Base-by-base conservation (phyloP, 2,329 filamentous ascomycete genomes). In the Diaporthe australafricana region DNA sequence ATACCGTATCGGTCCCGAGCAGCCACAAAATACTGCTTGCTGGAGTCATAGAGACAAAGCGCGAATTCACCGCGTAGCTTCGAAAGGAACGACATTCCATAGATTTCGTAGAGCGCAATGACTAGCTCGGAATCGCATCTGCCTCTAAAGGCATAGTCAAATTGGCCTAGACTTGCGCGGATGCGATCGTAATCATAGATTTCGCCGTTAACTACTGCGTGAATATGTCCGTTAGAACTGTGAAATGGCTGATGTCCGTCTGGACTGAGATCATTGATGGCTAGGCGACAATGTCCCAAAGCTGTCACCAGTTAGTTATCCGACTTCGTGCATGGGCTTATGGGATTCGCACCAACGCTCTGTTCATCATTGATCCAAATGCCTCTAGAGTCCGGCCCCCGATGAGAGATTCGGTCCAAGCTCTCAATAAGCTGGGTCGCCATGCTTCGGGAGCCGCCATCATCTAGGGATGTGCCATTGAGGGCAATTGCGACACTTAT, bases 141-240 rank as follows among this genome's bases (percentile, higher is more conserved):
- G 42, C 85, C 81, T 42, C 78, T 77, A 79, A 89, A 89, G 2
- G 75, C 60, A 77, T 87, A 87, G 12, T 77, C 75, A 62, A 80
- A 80, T 2, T 81, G 71, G n/a, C 75, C 70, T 25, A 85, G 77
- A 14, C 81, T 75, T 8, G 74, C 75, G 30, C 86, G 82, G 16
- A 87, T 81, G 14, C 78, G 75, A 62, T 88, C 85, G 71, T 85
- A 81, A 75, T 87, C 86, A 76, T 90, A 90, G n/a, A 90, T 81
- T 77, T 90, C 88, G 35, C 89, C 88, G 71, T 89, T 90, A 30
- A 90, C 86, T n/a, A 90, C 84, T 1, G 87, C 87, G 76, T 90
- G 87, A 22, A 90, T 80, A 1, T 74, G 73, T 25, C 78, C 77
- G 20, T 82, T 78, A 12, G 75, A 70, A 73, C 81, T 79, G 68